Base-by-base conservation (phyloP, 2,329 filamentous ascomycete species). In the Apiospora hydei region DNA sequence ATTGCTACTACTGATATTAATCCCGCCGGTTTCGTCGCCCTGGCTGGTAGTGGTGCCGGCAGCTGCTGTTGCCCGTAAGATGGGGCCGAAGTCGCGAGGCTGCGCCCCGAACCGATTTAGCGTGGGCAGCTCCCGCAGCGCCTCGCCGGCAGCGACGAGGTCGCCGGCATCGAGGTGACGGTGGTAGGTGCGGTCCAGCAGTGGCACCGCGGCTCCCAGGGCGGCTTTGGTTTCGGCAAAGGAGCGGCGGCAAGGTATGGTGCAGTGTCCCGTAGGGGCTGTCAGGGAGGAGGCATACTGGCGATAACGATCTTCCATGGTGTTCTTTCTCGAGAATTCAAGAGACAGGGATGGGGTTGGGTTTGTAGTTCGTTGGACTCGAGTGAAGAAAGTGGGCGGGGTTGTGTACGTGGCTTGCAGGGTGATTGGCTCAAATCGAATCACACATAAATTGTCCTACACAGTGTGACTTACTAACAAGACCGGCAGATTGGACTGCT, bases 31-130 rank as follows among this genome's bases (percentile, higher is more conserved):
- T 38, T 30, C 13, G 24, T 30, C 49, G 6, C 24, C 49, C 49
- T 16, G n/a, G n/a, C 11, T 1, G 8, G 41, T 11, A 43, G 46
- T 11, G 46, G 30, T 7, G 53, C 7, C 7, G 16, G 30, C 16
- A 2, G 30, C 8, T 7, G 53, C 53, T 4, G 3, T 16, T 1
- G 53, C 53, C 18, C 7, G 30, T 8, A 61, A n/a, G 30, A 61
- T 38, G 53, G 53, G 53, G 11, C 66, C 66, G 26, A 67, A 67
- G 41, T 67, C 10, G 13, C 66, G 66, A 43, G 66, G 66, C 41
- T 10, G 66, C 14, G n/a, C 13, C 4, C 38, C 66, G 41, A 67
- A 67, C n/a, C 66, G 38, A 6, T 21, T 67, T 13, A 67, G 41
- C n/a, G n/a, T 14, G 13, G 66, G 66, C 11, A 67, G 66, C n/a